Base-by-base conservation (phyloP, 2,329 filamentous ascomycete species). In the Aspergillus sp. region DNA sequence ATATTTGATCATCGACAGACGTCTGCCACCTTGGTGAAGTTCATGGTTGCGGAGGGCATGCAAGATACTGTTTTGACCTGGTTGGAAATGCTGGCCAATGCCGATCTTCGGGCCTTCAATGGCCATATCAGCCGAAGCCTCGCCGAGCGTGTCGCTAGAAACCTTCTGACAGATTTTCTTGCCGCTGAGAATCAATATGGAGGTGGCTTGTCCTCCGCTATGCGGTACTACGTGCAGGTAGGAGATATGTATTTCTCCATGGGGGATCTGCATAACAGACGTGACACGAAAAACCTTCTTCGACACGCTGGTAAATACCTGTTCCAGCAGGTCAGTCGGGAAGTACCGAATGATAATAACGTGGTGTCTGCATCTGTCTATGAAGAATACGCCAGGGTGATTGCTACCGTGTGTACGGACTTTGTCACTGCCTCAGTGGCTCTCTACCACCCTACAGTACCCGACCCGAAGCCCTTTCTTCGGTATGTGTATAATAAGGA, bases 381-480 rank as follows among this genome's bases (percentile, higher is more conserved):
- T 57, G 72, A 79, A 25, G 62, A 72, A 8, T 78, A 73, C 38
- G 64, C 65, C 12, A 58, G 67, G 6, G 56, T 66, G 4, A 62
- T 74, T 8, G 67, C 68, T 21, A 52, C 69, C 8, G 52, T 73
- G 21, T 65, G 67, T 12, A 63, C 61, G 15, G 67, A 67, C 5
- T 63, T 73, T n/a, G 62, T 74, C 55, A 62, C 62, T 5, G 68
- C 71, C 17, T 68, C 72, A 9, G 65, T 77, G 28, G 67, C 67
- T 7, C 63, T 80, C 49, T 76, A 76, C 45, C 76, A 80, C 60
- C 78, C 78, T 2, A 70, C 68, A 5, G 54, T 70, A 21, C 77
- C 77, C 8, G 69, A 74, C 41, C 62, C 73, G 3, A 57, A 59
- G 7, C 72, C 70, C 5, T 70, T 77, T 38, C 58, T 77, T n/a